phyloP scores from a whole-genome alignment of 306 rosid species.

The Acacia melanoxylon region DNA sequence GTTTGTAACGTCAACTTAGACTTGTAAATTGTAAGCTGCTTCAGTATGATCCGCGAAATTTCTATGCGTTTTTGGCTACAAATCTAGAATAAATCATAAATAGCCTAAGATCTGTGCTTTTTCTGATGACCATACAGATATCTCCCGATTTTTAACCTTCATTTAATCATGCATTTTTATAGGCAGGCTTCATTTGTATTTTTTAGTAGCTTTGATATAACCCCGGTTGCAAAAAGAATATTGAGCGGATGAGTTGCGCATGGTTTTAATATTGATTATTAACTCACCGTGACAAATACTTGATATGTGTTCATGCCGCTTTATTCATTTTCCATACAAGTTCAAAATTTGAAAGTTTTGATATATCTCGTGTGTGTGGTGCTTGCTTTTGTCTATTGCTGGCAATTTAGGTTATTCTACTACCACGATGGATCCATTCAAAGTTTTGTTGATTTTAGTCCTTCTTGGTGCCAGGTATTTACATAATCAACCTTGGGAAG shows the following conservation, averaged over 20 bases:
- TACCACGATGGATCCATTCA: not conserved
- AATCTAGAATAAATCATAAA: too few species aligned
- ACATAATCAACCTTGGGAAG: constrained; percentile 60
- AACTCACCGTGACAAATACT: not conserved
- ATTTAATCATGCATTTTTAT: not conserved
- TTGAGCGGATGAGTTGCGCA: not conserved
- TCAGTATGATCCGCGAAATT: not conserved
- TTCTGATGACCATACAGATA: not conserved
- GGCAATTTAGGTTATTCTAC: not conserved
- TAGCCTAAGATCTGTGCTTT: not conserved
- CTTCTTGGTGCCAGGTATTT: constrained; percentile 43
- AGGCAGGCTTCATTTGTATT: not conserved
- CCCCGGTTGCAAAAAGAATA: too few species aligned
- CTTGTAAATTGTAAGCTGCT: not conserved
- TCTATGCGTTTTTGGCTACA: not conserved
- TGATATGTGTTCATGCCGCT: not conserved
- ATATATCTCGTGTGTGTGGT: not conserved
- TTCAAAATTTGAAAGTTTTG: not conserved
- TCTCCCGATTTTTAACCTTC: not conserved
- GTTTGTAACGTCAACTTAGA: not conserved
- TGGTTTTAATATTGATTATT: not conserved
- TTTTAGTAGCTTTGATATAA: not conserved
- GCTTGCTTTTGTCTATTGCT: not conserved
- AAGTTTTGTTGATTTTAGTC: not conserved
- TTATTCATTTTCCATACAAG: not conserved